Percentiles rank a stretch among this genome's conserved stretches.
Evolutionary conservation across 139 green algal species (phyloP).

Genomic region (Edaphochlamys debaryana): DNA sequence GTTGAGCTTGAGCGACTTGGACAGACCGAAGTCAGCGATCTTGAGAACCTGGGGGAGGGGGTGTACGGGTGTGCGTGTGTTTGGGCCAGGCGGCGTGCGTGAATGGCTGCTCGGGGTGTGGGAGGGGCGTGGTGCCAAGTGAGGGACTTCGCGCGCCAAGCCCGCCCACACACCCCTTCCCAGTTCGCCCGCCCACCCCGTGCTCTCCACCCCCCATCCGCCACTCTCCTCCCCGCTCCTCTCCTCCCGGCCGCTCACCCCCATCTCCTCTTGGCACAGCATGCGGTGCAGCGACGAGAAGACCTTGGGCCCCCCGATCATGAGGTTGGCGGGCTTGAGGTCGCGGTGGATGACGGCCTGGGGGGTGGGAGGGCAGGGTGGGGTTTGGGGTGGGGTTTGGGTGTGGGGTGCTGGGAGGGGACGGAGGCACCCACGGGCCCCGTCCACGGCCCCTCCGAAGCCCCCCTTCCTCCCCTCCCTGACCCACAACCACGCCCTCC

Average conservation of each 20-base stretch:
- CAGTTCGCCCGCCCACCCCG: no score
- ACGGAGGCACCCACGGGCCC: no score
- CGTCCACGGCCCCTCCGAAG: no score
- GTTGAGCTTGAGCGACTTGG: conserved; percentile 82
- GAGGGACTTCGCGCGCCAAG: no score
- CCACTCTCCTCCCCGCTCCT: no score
- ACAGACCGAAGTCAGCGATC: conserved; percentile 92
- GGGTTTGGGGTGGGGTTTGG: no score
- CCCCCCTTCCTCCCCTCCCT: no score
- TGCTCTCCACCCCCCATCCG: no score
- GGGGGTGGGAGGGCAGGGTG: not conserved
- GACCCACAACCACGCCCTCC: no score
- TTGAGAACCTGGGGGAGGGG: conserved; percentile 67
- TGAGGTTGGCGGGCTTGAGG: conserved; percentile 94
- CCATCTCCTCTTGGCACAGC: conserved; percentile 35
- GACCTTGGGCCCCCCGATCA: conserved; percentile 79
- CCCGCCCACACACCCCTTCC: not conserved
- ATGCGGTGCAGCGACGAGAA: conserved; percentile 36
- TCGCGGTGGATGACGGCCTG: conserved; percentile 79
- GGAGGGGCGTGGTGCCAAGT: no score
- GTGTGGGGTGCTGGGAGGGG: no score
- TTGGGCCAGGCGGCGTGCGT: not conserved
- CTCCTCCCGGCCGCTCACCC: conserved; percentile 9
- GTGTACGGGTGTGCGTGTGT: not conserved
- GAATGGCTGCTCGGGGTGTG: no score